phyloP scores from a whole-genome alignment of 73 alveolate species.

The Uronychia binucleata region DNA sequence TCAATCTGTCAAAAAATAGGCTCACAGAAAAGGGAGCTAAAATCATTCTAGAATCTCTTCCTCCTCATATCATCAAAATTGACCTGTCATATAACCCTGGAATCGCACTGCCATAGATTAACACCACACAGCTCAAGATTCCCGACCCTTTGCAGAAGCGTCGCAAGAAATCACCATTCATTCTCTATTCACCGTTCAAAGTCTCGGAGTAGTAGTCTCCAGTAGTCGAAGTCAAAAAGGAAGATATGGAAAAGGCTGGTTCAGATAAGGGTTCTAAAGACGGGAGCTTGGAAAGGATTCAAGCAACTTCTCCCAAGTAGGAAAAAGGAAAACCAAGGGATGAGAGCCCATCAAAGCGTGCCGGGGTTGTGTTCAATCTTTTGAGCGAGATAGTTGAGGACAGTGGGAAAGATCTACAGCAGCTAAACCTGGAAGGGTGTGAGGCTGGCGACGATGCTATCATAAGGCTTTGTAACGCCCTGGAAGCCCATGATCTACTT shows the following conservation, averaged over 20 bases:
- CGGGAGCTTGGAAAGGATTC: too few relatives aligned
- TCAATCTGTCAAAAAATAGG: conserved; percentile 3
- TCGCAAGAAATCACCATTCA: neutral
- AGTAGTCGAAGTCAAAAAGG: too few relatives aligned
- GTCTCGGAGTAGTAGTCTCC: too few relatives aligned
- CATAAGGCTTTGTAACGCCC: conserved; percentile 13
- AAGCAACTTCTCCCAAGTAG: neutral
- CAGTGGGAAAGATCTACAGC: conserved; percentile 4
- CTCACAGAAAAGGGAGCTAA: conserved; percentile 10
- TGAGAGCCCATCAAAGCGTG: neutral
- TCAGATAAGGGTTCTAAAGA: too few relatives aligned
- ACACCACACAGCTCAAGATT: neutral
- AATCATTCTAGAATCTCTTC: conserved; percentile 9
- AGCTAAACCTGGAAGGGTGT: conserved; percentile 44
- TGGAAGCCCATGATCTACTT: conserved; percentile 27
- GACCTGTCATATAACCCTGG: conserved; percentile 39
- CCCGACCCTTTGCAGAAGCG: neutral
- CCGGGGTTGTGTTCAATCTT: neutral
- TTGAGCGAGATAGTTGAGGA: conserved; percentile 22
- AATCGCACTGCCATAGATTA: neutral
- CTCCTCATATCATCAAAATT: conserved; percentile 12
- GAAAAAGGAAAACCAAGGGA: neutral
- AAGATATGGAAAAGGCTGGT: too few relatives aligned
- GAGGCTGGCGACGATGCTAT: conserved; percentile 36
- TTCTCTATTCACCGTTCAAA: conserved; percentile 3